Evolutionary conservation across 345 rosid genomes (phyloP).

Genomic region (Geranium rotundifolium): DNA sequence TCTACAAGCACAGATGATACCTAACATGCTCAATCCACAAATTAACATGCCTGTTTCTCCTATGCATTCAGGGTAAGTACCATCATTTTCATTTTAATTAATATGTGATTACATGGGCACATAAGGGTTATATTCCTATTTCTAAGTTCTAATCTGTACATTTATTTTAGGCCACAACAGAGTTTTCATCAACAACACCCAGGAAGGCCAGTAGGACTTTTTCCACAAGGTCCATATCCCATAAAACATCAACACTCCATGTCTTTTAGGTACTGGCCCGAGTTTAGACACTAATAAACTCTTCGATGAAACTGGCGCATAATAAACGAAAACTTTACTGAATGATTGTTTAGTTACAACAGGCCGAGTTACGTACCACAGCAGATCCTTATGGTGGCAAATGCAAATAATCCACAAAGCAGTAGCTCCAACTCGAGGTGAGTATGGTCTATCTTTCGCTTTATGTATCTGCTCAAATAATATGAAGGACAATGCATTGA

Average conservation of each 20-base stretch:
- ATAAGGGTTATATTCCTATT: not conserved
- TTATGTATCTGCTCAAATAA: no score
- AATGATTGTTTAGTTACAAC: not conserved
- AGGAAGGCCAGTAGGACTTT: not conserved
- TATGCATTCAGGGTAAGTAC: not conserved
- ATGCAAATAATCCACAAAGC: not conserved
- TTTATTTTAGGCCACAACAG: not conserved
- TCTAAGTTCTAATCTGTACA: not conserved
- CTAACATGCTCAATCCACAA: not conserved
- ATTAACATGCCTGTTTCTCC: not conserved
- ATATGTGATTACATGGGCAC: not conserved
- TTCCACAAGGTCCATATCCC: not conserved
- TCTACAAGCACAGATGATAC: not conserved
- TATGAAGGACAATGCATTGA: not conserved
- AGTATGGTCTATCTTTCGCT: not conserved
- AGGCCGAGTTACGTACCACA: not conserved
- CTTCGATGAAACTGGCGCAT: not conserved
- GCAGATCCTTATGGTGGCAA: not conserved
- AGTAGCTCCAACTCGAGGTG: not conserved
- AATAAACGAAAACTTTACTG: not conserved
- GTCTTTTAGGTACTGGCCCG: not conserved
- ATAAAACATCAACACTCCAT: not conserved
- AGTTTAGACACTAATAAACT: no score
- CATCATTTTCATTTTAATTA: no score
- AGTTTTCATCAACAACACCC: not conserved